Evolutionary conservation across 1,284 basidiomycete species (phyloP).

Genomic region (Malassezia caprae): DNA sequence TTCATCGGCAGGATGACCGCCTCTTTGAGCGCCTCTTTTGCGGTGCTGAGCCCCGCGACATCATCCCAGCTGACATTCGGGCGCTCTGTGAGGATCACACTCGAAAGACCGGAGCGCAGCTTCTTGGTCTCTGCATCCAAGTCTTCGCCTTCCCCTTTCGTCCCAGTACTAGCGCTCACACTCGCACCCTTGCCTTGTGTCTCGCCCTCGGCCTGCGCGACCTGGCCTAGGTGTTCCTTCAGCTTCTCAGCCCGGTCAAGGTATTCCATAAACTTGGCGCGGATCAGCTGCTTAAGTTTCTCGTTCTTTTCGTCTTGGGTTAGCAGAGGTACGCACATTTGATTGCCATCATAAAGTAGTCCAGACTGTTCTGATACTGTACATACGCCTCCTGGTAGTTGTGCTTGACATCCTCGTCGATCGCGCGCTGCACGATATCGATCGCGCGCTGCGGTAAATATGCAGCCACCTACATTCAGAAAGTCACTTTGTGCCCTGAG

Average conservation of each 20-base stretch:
- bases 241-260: slow-evolving; percentile 82
- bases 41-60: slow-evolving; percentile 84
- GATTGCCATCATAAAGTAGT: slow-evolving; percentile 91
- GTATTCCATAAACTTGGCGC: slow-evolving; percentile 82
- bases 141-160: slow-evolving; percentile 59
- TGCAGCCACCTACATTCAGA: slow-evolving; percentile 11
- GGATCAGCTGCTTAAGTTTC: slow-evolving; percentile 77
- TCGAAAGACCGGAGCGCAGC: slow-evolving; percentile 72
- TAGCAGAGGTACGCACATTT: slow-evolving; percentile 55
- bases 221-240: slow-evolving; percentile 56
- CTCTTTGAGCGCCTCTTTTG: slow-evolving; percentile 92
- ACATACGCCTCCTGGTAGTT: slow-evolving; percentile 92
- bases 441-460: slow-evolving; percentile 65
- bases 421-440: slow-evolving; percentile 84
- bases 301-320: slow-evolving; percentile 85
- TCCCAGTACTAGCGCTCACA: not conserved
- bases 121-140: slow-evolving; percentile 90
- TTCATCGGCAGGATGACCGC: slow-evolving; percentile 98
- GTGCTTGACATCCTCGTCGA: slow-evolving; percentile 86
- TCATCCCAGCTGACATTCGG: slow-evolving; percentile 98
- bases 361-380: slow-evolving; percentile 75
- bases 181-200: slow-evolving; percentile 54
- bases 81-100: slow-evolving; percentile 82
- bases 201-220: slow-evolving; percentile 50
- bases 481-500: slow-evolving; percentile 15